Evolutionary conservation across 2,329 filamentous ascomycete genomes (phyloP).

Genomic region (Coniochaeta sp.): DNA sequence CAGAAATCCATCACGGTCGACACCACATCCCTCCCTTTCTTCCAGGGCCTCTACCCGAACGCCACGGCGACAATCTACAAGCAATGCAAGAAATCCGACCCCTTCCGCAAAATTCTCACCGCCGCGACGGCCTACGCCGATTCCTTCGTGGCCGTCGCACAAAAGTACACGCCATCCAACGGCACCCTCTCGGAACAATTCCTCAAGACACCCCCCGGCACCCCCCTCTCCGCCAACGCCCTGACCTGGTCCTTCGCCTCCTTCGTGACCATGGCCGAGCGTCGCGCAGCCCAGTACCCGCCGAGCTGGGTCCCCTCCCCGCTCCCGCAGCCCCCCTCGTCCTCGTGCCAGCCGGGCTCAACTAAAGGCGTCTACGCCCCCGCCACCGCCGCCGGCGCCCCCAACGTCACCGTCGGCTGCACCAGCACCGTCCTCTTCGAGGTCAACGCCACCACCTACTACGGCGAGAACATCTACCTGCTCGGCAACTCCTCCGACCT

Average conservation of each 20-base stretch:
- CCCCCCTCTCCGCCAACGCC: constrained; percentile 35
- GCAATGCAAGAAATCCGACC: constrained; percentile 15
- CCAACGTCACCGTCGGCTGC: constrained; percentile 21
- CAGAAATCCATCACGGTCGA: constrained; percentile 57
- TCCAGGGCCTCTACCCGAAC: constrained; percentile 52
- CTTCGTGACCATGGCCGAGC: constrained; percentile 37
- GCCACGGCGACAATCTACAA: constrained; percentile 47
- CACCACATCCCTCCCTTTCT: constrained; percentile 59
- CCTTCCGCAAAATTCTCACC: constrained; percentile 40
- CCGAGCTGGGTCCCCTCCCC: constrained; percentile 17
- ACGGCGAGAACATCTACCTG: constrained; percentile 39
- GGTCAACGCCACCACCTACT: constrained; percentile 36
- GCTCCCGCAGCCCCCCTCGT: constrained; percentile 16
- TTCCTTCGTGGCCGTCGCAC: constrained; percentile 53
- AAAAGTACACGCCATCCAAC: constrained; percentile 51
- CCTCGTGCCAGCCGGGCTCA: constrained; percentile 17
- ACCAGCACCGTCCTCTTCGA: constrained; percentile 32
- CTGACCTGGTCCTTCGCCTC: constrained; percentile 46
- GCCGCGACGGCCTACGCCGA: constrained; percentile 51
- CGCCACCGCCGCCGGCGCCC: constrained; percentile 25
- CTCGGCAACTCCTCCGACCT: constrained; percentile 32
- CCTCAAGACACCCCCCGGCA: constrained; percentile 25
- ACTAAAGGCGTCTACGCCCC: constrained; percentile 22
- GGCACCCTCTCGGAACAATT: constrained; percentile 54
- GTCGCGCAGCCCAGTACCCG: constrained; percentile 25